Evolutionary conservation across 257 asterid species (phyloP).

Genomic region (Solanum tarapatanum): DNA sequence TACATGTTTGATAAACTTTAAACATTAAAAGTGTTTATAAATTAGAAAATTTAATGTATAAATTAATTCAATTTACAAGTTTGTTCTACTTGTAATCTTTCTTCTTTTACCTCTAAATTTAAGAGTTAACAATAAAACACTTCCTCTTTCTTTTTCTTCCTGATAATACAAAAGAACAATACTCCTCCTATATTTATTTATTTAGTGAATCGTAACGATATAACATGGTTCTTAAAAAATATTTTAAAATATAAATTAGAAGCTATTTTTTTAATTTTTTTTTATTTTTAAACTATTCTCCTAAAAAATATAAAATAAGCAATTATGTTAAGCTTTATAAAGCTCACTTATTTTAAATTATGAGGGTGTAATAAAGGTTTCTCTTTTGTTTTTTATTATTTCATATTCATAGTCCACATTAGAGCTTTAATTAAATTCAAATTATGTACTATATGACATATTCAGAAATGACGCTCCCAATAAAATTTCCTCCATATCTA

Average conservation of each 20-base stretch:
- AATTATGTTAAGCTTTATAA: background rate
- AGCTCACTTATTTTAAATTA: background rate
- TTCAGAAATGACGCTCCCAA: accelerated
- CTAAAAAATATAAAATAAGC: no score
- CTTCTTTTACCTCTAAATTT: background rate
- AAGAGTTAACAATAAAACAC: background rate
- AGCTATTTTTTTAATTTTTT: background rate
- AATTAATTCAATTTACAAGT: background rate
- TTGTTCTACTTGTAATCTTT: background rate
- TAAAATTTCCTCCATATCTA: no score
- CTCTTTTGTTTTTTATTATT: no score
- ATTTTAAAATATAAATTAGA: no score
- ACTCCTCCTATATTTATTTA: no score
- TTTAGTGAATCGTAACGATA: background rate
- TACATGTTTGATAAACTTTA: background rate
- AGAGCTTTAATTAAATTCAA: accelerated
- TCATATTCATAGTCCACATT: accelerated
- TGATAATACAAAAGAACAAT: background rate
- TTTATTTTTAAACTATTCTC: no score
- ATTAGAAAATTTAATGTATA: background rate
- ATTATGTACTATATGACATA: accelerated
- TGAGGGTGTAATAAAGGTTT: no score
- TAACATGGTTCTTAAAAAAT: background rate
- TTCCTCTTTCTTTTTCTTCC: background rate
- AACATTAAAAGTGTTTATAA: no score